Base-by-base conservation (phyloP, 2,329 filamentous ascomycete genomes). In the Monilinia vaccinii-corymbosi region DNA sequence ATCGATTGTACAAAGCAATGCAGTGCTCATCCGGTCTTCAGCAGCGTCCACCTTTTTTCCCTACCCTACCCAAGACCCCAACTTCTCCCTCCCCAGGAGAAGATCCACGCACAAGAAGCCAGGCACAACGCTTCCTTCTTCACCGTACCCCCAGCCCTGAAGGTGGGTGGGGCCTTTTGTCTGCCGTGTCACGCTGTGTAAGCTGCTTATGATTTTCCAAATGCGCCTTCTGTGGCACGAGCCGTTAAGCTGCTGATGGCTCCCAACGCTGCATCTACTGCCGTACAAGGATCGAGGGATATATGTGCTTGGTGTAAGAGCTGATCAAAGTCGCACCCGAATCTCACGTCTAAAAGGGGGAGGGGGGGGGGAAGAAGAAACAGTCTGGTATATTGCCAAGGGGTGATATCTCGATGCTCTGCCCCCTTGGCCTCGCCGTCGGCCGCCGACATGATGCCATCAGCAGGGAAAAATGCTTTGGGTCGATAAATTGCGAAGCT, bases 21-120 rank as follows among this genome's bases (percentile, higher is more conserved):
- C 51, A 44, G 51, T 55, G 28, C 51, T 55, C 38, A 55, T 44
- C 51, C 38, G 51, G 51, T 55, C 51, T 55, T 23, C 51, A 55
- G 45, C 51, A 55, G 45, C 51, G 38, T 44, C 10, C 51, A 55
- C 16, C 38, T 55, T 44, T 44, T 25, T 28, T n/a, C n/a, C n/a
- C n/a, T n/a, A n/a, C 28, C 25, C 25, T 44, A 44, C 51, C 38
- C 3, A 55, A 18, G 38, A 55, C 51, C 38, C 51, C 32, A n/a
- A 55, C n/a, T 18, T 32, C 3, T 28, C 16, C 25, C 51, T n/a
- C 51, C 38, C 51, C n/a, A 18, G 38, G 32, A 55, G 23, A 16
- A 23, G 38, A 55, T 28, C 40, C 18, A 34, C 23, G 14, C 14
- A 23, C 32, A 6, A 25, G 38, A 44, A 44, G 51, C 51, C 51